Conservation (phyloP, 1,139 yeast species). For the Blastobotrys malaysiensis region DNA sequence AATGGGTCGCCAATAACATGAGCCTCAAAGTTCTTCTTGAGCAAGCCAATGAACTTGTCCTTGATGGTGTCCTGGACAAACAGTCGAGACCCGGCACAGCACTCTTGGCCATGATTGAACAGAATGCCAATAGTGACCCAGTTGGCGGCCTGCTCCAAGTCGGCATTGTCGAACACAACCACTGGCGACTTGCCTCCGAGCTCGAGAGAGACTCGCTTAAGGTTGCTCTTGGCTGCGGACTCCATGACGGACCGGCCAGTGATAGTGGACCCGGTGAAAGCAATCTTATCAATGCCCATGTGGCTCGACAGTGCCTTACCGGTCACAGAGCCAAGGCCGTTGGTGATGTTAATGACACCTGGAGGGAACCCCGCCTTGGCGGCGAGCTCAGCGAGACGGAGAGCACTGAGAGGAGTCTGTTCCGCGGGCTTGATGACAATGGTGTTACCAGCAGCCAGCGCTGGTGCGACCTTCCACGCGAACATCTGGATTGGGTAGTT, state of each 20-base stretch:
- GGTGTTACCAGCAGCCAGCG: conserved; percentile 62
- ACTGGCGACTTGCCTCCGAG: conserved; percentile 86
- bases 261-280: conserved; percentile 78
- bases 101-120: conserved; percentile 84
- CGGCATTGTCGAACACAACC: conserved; percentile 70
- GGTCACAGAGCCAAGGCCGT: conserved; percentile 66
- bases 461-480: conserved; percentile 82
- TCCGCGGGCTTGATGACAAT: conserved; percentile 74
- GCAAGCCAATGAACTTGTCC: conserved; percentile 55
- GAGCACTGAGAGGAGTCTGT: conserved; percentile 71
- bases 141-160: conserved; percentile 56
- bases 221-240: conserved; percentile 51
- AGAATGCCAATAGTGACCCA: conserved; percentile 58
- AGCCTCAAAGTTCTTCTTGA: conserved; percentile 34
- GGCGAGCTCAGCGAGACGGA: conserved; percentile 53
- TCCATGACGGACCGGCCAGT: conserved; percentile 68
- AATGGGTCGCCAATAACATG: conserved; percentile 39
- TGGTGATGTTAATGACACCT: conserved; percentile 68
- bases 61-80: conserved; percentile 72
- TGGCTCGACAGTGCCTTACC: conserved; percentile 71
- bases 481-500: conserved; percentile 80
- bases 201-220: conserved; percentile 65
- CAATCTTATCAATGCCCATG: conserved; percentile 64
- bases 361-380: conserved; percentile 71
- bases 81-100: conserved; percentile 83